Base-by-base conservation (phyloP, 306 rosid species). In the Cucurbita argyrosperma region DNA sequence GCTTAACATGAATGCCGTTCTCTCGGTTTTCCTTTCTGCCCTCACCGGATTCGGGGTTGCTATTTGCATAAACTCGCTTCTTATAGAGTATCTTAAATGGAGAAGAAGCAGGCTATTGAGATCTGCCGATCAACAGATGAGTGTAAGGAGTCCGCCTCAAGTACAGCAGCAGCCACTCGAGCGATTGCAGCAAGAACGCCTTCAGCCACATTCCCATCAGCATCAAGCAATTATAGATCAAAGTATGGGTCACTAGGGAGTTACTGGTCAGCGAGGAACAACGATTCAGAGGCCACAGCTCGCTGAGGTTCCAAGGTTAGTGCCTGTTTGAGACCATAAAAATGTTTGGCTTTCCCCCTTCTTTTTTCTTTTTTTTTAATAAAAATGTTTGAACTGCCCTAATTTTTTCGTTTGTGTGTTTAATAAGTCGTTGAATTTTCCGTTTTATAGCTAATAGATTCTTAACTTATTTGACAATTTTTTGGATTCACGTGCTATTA, bases 1-100 rank as follows among this genome's bases (percentile, higher is more conserved):
- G 96, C 89, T 84, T 76, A 81, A 87, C 50, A 82, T 87, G 49
- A 84, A 73, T 54, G 83, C 87, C 12, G 45, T 87, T 64, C 88
- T 90, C 66, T 87, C 96, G 0, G 84, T 90, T 63, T 68, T 88
- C 39, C 92, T 90, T 66, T 84, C 96, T 37, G 81, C 96, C 26
- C 80, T 87, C 85, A 85, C 90, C 2, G 96, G 96, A 63, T 88
- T 88, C 68, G 96, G 95, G 83, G 84, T 90, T 67, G 82, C 92
- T 14, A 83, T 88, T 77, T 81, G 88, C 81, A 75, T 80, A 74
- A 90, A 85, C 69, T 76, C 90, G 66, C 83, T 90, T 52, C 83
- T 90, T 11, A 76, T 76, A 38, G 89, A 85, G 81, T 90, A 80
- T 78, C 73, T 85, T 55, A 82, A 82, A 76, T 90, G 96, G 96